phyloP scores from a whole-genome alignment of 441 rosid species.

The Erodium moschatum region DNA sequence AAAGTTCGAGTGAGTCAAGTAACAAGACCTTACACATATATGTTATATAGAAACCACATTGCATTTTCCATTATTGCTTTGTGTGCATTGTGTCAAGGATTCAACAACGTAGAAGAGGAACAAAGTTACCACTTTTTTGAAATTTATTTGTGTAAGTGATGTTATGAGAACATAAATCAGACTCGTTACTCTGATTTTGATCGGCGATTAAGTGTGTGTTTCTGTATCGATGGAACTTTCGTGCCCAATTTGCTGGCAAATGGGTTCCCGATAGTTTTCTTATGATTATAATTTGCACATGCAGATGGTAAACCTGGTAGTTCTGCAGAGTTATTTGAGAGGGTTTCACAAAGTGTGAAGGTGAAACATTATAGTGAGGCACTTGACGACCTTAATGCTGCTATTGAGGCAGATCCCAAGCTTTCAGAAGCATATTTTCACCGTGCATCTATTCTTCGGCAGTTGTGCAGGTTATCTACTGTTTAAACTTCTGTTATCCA shows the following conservation, averaged over 20 bases:
- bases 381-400: conserved; percentile 78
- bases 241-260: neutral
- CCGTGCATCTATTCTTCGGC: conserved; percentile 71
- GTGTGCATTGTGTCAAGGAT: neutral
- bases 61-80: neutral
- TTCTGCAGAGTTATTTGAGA: conserved; percentile 64
- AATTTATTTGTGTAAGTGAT: neutral
- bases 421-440: conserved; percentile 74
- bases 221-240: conserved; percentile 5
- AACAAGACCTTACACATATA: neutral
- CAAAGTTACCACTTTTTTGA: neutral
- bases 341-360: conserved; percentile 66
- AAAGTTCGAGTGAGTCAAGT: neutral
- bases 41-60: neutral
- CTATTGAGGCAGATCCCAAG: conserved; percentile 78
- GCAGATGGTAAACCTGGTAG: conserved; percentile 53
- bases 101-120: neutral
- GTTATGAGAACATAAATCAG: neutral
- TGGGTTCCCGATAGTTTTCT: neutral
- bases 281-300: conserved; percentile 5
- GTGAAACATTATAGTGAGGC: conserved; percentile 74
- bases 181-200: neutral
- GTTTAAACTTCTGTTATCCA: neutral
- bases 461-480: conserved; percentile 63
- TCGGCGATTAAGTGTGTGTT: neutral